phyloP scores from a whole-genome alignment of 345 rosid genomes.

The Passiflora organensis region DNA sequence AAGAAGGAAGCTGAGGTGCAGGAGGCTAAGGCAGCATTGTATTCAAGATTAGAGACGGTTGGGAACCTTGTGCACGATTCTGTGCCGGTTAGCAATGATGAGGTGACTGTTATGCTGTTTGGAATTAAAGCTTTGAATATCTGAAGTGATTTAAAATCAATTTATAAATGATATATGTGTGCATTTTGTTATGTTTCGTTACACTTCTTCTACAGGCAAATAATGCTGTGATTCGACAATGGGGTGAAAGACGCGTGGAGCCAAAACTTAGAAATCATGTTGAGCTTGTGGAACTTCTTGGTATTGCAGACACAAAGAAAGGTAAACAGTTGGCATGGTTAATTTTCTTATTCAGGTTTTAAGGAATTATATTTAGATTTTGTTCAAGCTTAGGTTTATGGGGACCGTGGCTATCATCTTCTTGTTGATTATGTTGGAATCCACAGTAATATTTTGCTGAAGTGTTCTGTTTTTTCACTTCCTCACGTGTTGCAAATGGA shows the following conservation, averaged over 20 bases:
- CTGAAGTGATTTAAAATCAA: neutral
- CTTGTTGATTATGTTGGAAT: too few species aligned
- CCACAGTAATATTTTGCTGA: too few species aligned
- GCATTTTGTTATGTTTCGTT: too few species aligned
- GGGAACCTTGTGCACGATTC: slow-evolving; percentile 94
- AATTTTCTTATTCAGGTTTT: too few species aligned
- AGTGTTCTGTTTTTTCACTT: too few species aligned
- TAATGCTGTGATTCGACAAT: slow-evolving; percentile 51
- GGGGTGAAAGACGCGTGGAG: slow-evolving; percentile 59
- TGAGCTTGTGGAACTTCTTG: slow-evolving; percentile 86
- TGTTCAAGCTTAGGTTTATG: too few species aligned
- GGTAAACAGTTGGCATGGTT: slow-evolving; percentile 29
- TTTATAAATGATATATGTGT: too few species aligned
- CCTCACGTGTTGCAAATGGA: too few species aligned
- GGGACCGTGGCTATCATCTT: too few species aligned
- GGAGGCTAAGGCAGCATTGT: slow-evolving; percentile 46
- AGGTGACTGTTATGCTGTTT: slow-evolving; percentile 34
- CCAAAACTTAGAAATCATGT: slow-evolving; percentile 74
- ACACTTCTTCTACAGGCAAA: too few species aligned
- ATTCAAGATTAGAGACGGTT: slow-evolving; percentile 53
- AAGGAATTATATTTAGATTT: too few species aligned
- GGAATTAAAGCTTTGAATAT: too few species aligned
- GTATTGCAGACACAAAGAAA: slow-evolving; percentile 67
- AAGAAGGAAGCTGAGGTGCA: slow-evolving; percentile 68
- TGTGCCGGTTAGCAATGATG: slow-evolving; percentile 66